phyloP scores from a whole-genome alignment of 1,139 yeast species.

The Chernovozyma sophiae-reginae region DNA sequence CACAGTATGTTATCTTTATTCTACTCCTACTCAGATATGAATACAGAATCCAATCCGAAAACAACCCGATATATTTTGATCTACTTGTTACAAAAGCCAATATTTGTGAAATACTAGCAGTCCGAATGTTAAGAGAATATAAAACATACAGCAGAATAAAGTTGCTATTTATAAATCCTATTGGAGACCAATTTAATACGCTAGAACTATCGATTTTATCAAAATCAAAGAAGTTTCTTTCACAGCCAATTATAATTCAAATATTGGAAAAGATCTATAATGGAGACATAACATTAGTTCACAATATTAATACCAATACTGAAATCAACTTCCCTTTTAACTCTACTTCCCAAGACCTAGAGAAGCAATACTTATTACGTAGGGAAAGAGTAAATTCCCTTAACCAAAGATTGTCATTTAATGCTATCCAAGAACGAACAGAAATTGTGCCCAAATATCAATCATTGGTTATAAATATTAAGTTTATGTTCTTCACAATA shows the following conservation, averaged over 20 bases:
- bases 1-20: slow-evolving; percentile 28
- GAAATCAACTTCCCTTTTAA: not conserved
- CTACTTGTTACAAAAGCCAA: slow-evolving; percentile 49
- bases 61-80: slow-evolving; percentile 47
- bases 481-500: slow-evolving; percentile 28
- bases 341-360: not conserved
- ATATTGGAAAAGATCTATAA: slow-evolving; percentile 52
- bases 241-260: slow-evolving; percentile 52
- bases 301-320: slow-evolving; percentile 3
- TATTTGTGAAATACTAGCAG: slow-evolving; percentile 54
- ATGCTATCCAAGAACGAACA: slow-evolving; percentile 27
- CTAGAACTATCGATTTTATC: slow-evolving; percentile 53
- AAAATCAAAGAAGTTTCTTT: slow-evolving; percentile 50
- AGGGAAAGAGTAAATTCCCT: slow-evolving; percentile 7
- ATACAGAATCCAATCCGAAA: slow-evolving; percentile 46
- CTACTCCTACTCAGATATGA: slow-evolving; percentile 37
- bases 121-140: slow-evolving; percentile 49
- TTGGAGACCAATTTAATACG: slow-evolving; percentile 39
- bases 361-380: not conserved
- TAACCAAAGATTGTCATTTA: slow-evolving; percentile 27
- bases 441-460: slow-evolving; percentile 42
- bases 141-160: slow-evolving; percentile 43
- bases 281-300: slow-evolving; percentile 39
- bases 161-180: slow-evolving; percentile 39
- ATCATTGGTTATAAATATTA: slow-evolving; percentile 37